Percentiles rank a stretch among this genome's conserved stretches.
Conservation (phyloP, 345 rosid species). For the Corchorus olitorius region DNA sequence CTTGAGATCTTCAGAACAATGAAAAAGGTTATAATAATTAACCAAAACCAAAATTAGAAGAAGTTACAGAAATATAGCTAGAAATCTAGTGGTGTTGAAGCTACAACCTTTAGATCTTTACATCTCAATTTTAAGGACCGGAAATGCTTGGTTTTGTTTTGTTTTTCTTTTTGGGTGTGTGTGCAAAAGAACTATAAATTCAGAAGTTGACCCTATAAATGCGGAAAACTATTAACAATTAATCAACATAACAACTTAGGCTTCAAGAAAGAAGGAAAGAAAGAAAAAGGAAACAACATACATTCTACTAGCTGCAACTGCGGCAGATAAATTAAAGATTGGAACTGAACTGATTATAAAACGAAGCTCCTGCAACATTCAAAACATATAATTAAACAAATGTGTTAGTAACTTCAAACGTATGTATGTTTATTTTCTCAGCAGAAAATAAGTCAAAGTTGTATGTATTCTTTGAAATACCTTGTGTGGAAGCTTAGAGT, state of each 20-base stretch:
- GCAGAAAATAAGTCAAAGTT: constrained; percentile 25
- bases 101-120: constrained; percentile 9
- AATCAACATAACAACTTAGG: background rate
- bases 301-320: constrained; percentile 91
- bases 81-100: background rate
- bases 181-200: background rate
- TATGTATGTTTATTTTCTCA: background rate
- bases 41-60: background rate
- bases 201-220: constrained; percentile 7
- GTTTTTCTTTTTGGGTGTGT: background rate
- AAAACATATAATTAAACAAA: constrained; percentile 7
- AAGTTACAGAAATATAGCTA: background rate
- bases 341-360: constrained; percentile 93
- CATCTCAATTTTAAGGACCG: too few relatives aligned
- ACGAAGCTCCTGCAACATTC: constrained; percentile 81
- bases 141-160: background rate
- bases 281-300: constrained; percentile 32
- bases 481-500: constrained; percentile 98
- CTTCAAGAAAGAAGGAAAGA: background rate
- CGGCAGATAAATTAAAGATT: constrained; percentile 89
- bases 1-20: background rate
- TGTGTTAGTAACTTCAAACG: background rate
- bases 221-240: background rate
- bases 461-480: constrained; percentile 38
- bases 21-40: background rate